Evolutionary conservation across 2,329 filamentous ascomycete species (phyloP).

Genomic region (Colletotrichum orbiculare): DNA sequence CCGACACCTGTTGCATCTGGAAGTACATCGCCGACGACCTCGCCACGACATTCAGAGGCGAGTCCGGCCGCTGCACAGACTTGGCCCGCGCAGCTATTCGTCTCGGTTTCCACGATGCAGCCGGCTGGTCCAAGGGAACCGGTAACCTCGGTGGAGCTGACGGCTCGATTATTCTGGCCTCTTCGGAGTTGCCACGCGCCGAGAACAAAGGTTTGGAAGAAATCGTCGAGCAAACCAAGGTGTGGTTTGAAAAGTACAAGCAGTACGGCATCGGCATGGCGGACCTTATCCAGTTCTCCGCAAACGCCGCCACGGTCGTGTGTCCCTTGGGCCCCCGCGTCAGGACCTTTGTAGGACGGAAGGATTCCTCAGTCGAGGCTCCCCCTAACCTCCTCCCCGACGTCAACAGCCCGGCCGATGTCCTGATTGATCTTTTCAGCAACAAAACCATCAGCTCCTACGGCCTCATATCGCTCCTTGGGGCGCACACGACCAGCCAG

Average conservation of each 20-base stretch:
- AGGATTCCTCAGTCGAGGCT: slow-evolving; percentile 53
- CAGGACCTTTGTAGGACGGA: slow-evolving; percentile 62
- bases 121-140: slow-evolving; percentile 50
- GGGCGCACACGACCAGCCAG: slow-evolving; percentile 63
- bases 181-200: slow-evolving; percentile 46
- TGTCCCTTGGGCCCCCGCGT: slow-evolving; percentile 60
- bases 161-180: slow-evolving; percentile 54
- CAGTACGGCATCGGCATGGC: slow-evolving; percentile 57
- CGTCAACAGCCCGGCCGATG: slow-evolving; percentile 52
- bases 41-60: slow-evolving; percentile 47
- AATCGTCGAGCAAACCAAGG: slow-evolving; percentile 44
- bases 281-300: slow-evolving; percentile 64
- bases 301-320: slow-evolving; percentile 60
- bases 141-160: slow-evolving; percentile 56
- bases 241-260: slow-evolving; percentile 52
- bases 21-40: slow-evolving; percentile 54
- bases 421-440: slow-evolving; percentile 59
- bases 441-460: slow-evolving; percentile 63
- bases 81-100: slow-evolving; percentile 57
- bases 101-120: slow-evolving; percentile 60
- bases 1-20: slow-evolving; percentile 57
- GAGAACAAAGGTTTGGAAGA: slow-evolving; percentile 60
- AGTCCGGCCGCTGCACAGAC: slow-evolving; percentile 52
- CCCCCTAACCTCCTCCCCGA: slow-evolving; percentile 56
- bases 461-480: slow-evolving; percentile 64